These are phyloP conservation scores for Diaporthe velutina DNA, from an alignment of 2,329 filamentous ascomycete species.

Conservation along the genomic window DNA sequence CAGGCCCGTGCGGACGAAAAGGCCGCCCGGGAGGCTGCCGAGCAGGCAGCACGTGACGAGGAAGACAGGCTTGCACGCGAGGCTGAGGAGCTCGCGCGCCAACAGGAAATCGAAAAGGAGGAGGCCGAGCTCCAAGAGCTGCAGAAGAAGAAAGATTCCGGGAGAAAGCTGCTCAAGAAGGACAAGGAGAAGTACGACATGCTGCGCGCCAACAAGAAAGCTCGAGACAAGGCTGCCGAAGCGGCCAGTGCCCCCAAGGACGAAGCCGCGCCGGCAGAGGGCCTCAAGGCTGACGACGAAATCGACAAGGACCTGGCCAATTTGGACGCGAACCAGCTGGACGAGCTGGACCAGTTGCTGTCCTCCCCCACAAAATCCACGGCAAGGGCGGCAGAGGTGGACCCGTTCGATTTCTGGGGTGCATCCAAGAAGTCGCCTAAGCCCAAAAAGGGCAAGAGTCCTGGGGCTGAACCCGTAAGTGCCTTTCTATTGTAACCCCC, in stretches of 20 bases:
- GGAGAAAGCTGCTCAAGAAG: slow-evolving; percentile 36
- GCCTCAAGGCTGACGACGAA: slow-evolving; percentile 34
- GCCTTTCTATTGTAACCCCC: slow-evolving; percentile 33
- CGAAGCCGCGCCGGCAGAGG: slow-evolving; percentile 53
- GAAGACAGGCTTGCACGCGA: slow-evolving; percentile 39
- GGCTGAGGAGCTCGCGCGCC: slow-evolving; percentile 38
- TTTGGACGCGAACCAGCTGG: slow-evolving; percentile 41
- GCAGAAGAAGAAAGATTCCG: slow-evolving; percentile 42
- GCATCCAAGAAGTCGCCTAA: slow-evolving; percentile 59
- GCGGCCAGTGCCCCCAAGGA: slow-evolving; percentile 58
- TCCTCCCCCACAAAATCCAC: slow-evolving; percentile 31
- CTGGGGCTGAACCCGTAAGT: slow-evolving; percentile 49
- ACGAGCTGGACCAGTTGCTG: slow-evolving; percentile 47
- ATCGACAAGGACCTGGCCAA: slow-evolving; percentile 44
- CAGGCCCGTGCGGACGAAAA: slow-evolving; percentile 40
- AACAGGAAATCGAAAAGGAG: slow-evolving; percentile 37
- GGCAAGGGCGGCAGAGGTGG: slow-evolving; percentile 47
- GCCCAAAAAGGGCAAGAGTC: slow-evolving; percentile 55
- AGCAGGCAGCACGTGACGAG: slow-evolving; percentile 38
- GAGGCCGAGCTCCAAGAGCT: slow-evolving; percentile 44
- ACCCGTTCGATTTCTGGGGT: slow-evolving; percentile 71
- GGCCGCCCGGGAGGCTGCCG: slow-evolving; percentile 39
- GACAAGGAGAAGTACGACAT: slow-evolving; percentile 38
- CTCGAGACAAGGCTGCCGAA: slow-evolving; percentile 36
- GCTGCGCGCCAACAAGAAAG: slow-evolving; percentile 37